These are phyloP conservation scores for Sequoiadendron giganteum DNA, from an alignment of 75 land plant species.

Conservation along the genomic window DNA sequence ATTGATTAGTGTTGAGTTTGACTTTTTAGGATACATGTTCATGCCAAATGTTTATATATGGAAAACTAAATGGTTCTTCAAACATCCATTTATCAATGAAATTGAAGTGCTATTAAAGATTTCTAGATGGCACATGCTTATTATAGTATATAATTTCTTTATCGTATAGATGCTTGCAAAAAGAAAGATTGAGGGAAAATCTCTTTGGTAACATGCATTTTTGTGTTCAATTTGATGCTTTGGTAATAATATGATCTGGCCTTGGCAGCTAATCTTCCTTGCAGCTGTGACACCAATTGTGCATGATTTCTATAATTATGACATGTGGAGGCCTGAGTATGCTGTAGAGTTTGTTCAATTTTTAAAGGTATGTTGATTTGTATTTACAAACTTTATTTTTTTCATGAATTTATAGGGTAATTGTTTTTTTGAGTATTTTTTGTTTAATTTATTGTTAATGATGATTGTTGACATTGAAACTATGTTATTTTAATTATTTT, in stretches of 20 bases:
- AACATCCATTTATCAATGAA: not conserved
- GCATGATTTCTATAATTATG: conserved; percentile 55
- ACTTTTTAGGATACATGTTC: not conserved
- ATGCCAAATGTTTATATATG: not conserved
- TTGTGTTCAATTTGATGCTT: not conserved
- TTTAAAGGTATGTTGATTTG: conserved; percentile 27
- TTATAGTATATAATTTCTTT: conserved; percentile 1
- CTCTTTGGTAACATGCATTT: not conserved
- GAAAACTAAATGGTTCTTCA: not conserved
- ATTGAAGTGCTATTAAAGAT: not conserved
- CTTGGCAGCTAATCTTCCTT: conserved; percentile 29
- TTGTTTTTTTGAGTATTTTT: not conserved
- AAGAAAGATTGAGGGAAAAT: not conserved
- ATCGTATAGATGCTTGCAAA: not conserved
- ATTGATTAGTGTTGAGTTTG: not conserved
- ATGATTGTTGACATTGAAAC: not conserved
- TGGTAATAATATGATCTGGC: not conserved
- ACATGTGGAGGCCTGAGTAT: conserved; percentile 29
- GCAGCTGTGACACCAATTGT: conserved; percentile 40
- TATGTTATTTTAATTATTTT: not conserved
- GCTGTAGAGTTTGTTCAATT: conserved; percentile 28
- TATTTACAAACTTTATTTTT: not conserved
- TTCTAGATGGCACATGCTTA: not conserved
- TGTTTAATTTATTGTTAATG: not conserved
- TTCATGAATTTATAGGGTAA: not conserved